Base-by-base conservation (phyloP, 2,329 filamentous ascomycete genomes). In the Ceratocystis colombiana region DNA sequence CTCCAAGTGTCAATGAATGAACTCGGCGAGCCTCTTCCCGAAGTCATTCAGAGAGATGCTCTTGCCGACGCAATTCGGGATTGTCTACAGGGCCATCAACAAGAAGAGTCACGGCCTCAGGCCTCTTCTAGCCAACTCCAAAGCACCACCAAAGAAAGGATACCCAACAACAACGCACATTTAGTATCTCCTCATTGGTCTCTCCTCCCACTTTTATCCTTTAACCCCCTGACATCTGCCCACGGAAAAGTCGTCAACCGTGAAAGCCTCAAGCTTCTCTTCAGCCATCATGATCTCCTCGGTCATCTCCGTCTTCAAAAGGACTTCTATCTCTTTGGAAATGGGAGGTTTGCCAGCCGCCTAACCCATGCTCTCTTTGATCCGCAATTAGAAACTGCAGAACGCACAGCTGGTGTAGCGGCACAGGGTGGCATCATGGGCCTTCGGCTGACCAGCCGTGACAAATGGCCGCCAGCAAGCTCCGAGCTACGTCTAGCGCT, bases 381-480 rank as follows among this genome's bases (percentile, higher is more conserved):
- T 68, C 85, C 90, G 0, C 86, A 95, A 28, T 81, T 94, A 62
- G 86, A 89, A 70, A 88, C 87, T 30, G 88, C 90, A 2, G 90
- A 96, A 73, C 83, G 84, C 62, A 78, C 83, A 20, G 63, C 41
- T 22, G 57, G 90, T 2, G 79, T 87, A 41, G 84, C 88, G 57
- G 82, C 86, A 7, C 83, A 83, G 59, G 87, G 89, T 62, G 83
- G 86, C 67, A 78, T 84, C 15, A 93, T 96, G 80, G 93, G 94
- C 0, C 79, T 97, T 50, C 87, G 91, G 50, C 79, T 97, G 0
- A 88, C 88, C n/a, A 84, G 84, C 1, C 84, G 90, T 71, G 85
- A 89, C 66, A 89, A 82, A 41, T 97, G 94, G 94, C 94, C 94
- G 30, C 94, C 94, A 3, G 91, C 91, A 28, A 95, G 89, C 74